A percentile compares a stretch with the other conserved stretches of the same genome.
These are phyloP conservation scores for Lactuca saligna DNA, from an alignment of 129 eudicot genomes.

Conservation along the genomic window DNA sequence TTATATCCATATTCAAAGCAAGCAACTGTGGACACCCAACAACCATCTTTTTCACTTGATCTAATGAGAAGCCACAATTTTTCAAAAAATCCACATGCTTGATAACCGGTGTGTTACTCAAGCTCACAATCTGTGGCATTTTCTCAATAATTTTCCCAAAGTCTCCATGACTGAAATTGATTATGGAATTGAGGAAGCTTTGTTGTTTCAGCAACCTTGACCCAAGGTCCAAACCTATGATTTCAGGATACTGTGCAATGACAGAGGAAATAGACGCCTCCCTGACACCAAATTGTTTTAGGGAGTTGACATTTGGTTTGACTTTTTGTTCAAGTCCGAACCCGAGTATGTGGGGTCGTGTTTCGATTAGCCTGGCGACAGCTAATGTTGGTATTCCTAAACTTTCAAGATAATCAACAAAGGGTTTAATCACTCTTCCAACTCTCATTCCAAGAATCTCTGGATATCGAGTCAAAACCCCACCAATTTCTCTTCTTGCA, in stretches of 20 bases:
- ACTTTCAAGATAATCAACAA: slow-evolving; percentile 78
- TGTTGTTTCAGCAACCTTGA: slow-evolving; percentile 51
- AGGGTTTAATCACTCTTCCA: slow-evolving; percentile 83
- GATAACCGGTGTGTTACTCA: slow-evolving; percentile 51
- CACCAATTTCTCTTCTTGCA: slow-evolving; percentile 89
- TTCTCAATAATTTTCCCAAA: slow-evolving; percentile 76
- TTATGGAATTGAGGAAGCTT: slow-evolving; percentile 47
- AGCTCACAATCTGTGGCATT: slow-evolving; percentile 86
- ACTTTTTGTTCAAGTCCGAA: slow-evolving; percentile 65
- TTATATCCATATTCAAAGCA: slow-evolving; percentile 82
- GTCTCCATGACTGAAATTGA: slow-evolving; percentile 51
- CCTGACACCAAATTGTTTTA: slow-evolving; percentile 60
- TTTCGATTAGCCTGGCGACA: slow-evolving; percentile 84
- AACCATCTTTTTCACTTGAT: slow-evolving; percentile 75
- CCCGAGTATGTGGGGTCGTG: slow-evolving; percentile 91
- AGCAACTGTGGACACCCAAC: slow-evolving; percentile 85
- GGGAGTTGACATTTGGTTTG: slow-evolving; percentile 63
- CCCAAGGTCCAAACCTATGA: slow-evolving; percentile 65
- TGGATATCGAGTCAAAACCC: slow-evolving; percentile 71
- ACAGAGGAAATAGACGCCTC: slow-evolving; percentile 55
- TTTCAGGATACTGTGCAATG: slow-evolving; percentile 89
- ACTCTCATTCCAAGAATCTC: slow-evolving; percentile 95
- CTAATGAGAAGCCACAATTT: slow-evolving; percentile 60
- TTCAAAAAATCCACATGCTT: slow-evolving; percentile 76
- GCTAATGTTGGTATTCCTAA: slow-evolving; percentile 75